These are phyloP conservation scores for Mangifera indica DNA, from an alignment of 345 rosid genomes.

Conservation along the genomic window DNA sequence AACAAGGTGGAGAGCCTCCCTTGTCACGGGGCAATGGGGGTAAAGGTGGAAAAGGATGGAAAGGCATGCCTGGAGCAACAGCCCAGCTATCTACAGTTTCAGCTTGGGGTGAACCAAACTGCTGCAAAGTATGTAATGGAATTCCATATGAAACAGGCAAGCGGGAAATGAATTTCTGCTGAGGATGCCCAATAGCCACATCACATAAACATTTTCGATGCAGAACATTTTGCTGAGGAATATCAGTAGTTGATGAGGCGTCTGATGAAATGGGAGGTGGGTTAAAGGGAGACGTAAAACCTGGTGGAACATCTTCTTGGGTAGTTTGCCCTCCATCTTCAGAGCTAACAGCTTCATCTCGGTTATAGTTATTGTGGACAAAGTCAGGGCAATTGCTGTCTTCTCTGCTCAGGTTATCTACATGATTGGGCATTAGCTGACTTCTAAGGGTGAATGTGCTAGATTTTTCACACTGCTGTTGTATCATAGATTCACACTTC, in stretches of 20 bases:
- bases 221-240: slow-evolving; percentile 24
- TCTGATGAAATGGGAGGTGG: slow-evolving; percentile 33
- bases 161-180: slow-evolving; percentile 58
- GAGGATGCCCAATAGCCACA: slow-evolving; percentile 48
- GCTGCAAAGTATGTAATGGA: slow-evolving; percentile 62
- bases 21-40: slow-evolving; percentile 54
- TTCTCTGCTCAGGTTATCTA: slow-evolving; percentile 24
- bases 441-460: slow-evolving; percentile 13
- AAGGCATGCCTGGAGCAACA: slow-evolving; percentile 83
- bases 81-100: slow-evolving; percentile 56
- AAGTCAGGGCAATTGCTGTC: slow-evolving; percentile 17
- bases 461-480: slow-evolving; percentile 23
- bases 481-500: slow-evolving; percentile 28
- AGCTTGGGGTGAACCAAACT: slow-evolving; percentile 52
- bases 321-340: slow-evolving; percentile 34
- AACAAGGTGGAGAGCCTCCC: slow-evolving; percentile 31
- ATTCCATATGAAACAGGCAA: slow-evolving; percentile 81
- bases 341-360: slow-evolving; percentile 23
- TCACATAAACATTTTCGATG: slow-evolving; percentile 29
- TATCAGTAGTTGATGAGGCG: slow-evolving; percentile 34
- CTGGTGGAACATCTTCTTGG: slow-evolving; percentile 79
- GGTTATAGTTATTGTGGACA: slow-evolving; percentile 23
- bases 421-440: slow-evolving; percentile 18
- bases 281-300: slow-evolving; percentile 57
- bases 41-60: slow-evolving; percentile 84